phyloP scores from a whole-genome alignment of 768 basidiomycete species.

The Trametes cubensis region DNA sequence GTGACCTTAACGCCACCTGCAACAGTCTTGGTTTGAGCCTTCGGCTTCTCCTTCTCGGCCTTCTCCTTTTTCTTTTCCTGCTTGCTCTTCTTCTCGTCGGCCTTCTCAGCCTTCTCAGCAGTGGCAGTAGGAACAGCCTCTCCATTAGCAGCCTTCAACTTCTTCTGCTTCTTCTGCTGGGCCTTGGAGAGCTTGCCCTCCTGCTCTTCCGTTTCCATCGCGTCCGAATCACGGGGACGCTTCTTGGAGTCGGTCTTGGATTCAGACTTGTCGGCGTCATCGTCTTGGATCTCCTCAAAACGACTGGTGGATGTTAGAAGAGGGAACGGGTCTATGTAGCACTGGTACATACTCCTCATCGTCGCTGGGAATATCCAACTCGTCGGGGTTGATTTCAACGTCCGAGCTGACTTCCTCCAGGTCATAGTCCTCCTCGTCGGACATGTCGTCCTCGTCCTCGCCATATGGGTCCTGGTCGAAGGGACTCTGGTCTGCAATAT shows the following conservation, averaged over 20 bases:
- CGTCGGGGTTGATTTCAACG: constrained; percentile 72
- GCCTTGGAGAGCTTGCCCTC: constrained; percentile 50
- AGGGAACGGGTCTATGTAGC: neutral
- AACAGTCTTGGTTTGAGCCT: constrained; percentile 31
- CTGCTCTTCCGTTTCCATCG: constrained; percentile 43
- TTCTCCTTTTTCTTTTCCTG: constrained; percentile 39
- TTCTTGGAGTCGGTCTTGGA: constrained; percentile 46
- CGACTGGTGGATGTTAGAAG: constrained; percentile 45
- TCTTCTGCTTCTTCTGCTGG: constrained; percentile 72
- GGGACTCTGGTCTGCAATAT: constrained; percentile 51
- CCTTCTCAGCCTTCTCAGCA: constrained; percentile 43
- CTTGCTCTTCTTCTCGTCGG: constrained; percentile 30
- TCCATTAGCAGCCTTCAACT: constrained; percentile 67
- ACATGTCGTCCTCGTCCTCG: constrained; percentile 48
- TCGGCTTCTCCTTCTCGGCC: constrained; percentile 35
- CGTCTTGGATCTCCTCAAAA: constrained; percentile 70
- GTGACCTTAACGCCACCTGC: constrained; percentile 66
- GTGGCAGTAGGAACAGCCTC: constrained; percentile 37
- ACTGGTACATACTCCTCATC: constrained; percentile 35
- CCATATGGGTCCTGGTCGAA: constrained; percentile 52
- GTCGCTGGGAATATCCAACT: constrained; percentile 52
- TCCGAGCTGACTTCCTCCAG: constrained; percentile 82
- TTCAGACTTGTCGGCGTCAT: constrained; percentile 26
- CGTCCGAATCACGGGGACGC: constrained; percentile 70
- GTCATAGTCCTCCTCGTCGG: constrained; percentile 58